Percentiles rank a stretch among this genome's conserved stretches.
Conservation (phyloP, 2,329 filamentous ascomycete species). For the Colletotrichum sp. region DNA sequence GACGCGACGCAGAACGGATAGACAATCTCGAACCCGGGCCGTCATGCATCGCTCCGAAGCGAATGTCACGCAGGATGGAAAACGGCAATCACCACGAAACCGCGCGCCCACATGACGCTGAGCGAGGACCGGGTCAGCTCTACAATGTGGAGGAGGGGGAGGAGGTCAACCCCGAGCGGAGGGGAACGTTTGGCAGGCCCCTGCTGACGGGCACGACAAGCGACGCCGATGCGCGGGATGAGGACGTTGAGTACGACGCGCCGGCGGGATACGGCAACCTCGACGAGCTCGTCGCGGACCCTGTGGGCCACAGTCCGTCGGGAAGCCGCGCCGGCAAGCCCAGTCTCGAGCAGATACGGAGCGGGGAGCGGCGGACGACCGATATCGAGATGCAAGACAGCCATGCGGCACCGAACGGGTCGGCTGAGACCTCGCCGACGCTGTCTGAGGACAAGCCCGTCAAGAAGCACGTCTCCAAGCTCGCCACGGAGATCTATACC, state of each 20-base stretch:
- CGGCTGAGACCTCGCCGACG: not conserved
- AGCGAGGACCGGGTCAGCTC: no score
- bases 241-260: slow-evolving; percentile 27
- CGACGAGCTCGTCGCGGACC: slow-evolving; percentile 44
- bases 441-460: not conserved
- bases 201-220: not conserved
- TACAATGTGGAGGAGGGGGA: not conserved
- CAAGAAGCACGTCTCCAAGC: slow-evolving; percentile 44
- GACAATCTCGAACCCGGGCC: not conserved
- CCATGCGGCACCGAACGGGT: not conserved
- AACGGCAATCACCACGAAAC: not conserved
- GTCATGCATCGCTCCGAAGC: not conserved
- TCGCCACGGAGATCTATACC: slow-evolving; percentile 69
- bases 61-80: not conserved
- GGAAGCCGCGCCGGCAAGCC: not conserved
- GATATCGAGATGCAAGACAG: slow-evolving; percentile 1
- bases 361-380: not conserved
- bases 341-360: slow-evolving; percentile 12
- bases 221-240: not conserved
- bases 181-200: not conserved
- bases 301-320: slow-evolving; percentile 1
- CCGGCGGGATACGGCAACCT: slow-evolving; percentile 43
- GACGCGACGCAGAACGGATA: not conserved
- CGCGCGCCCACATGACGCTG: not conserved
- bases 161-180: not conserved